A percentile compares a stretch with the other conserved stretches of the same genome.
Conservation (phyloP, 2,329 filamentous ascomycete species). For the Aureobasidium sp. region DNA sequence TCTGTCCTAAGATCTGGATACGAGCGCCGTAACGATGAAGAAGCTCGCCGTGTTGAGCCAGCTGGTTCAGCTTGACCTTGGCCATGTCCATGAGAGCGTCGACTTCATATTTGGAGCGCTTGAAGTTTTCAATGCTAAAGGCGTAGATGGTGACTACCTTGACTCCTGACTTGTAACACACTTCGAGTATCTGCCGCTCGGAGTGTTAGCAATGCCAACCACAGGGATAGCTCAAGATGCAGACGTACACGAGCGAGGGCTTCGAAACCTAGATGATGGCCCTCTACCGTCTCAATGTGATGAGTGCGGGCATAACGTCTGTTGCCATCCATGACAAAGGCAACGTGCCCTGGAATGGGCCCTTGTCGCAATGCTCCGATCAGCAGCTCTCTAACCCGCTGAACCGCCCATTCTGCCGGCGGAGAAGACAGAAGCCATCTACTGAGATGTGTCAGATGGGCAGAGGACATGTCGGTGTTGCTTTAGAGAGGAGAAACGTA, state of each 20-base stretch:
- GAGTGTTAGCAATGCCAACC: slow-evolving; percentile 1
- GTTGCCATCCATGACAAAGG: slow-evolving; percentile 99
- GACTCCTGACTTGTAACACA: slow-evolving; percentile 96
- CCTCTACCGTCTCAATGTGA: slow-evolving; percentile 93
- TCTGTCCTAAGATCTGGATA: slow-evolving; percentile 77
- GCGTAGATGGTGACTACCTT: slow-evolving; percentile 97
- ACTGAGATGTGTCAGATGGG: slow-evolving; percentile 54
- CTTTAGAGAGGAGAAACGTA: not conserved
- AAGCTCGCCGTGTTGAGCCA: slow-evolving; percentile 87
- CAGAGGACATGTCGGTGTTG: slow-evolving; percentile 27
- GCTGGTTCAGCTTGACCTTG: slow-evolving; percentile 85
- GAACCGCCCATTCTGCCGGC: slow-evolving; percentile 82
- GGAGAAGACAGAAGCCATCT: slow-evolving; percentile 82
- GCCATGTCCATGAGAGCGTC: slow-evolving; percentile 97
- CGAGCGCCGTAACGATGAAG: slow-evolving; percentile 87
- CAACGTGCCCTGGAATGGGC: slow-evolving; percentile 86
- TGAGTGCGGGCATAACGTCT: slow-evolving; percentile 82
- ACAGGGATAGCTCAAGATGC: not conserved
- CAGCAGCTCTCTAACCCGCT: slow-evolving; percentile 70
- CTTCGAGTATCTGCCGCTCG: slow-evolving; percentile 65
- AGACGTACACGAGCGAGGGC: slow-evolving; percentile 70
- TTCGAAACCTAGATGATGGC: slow-evolving; percentile 92
- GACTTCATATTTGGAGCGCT: slow-evolving; percentile 91
- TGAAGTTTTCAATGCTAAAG: slow-evolving; percentile 99
- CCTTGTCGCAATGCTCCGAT: slow-evolving; percentile 86